Base-by-base conservation (phyloP, 768 basidiomycete genomes). In the Agrocybe praecox region DNA sequence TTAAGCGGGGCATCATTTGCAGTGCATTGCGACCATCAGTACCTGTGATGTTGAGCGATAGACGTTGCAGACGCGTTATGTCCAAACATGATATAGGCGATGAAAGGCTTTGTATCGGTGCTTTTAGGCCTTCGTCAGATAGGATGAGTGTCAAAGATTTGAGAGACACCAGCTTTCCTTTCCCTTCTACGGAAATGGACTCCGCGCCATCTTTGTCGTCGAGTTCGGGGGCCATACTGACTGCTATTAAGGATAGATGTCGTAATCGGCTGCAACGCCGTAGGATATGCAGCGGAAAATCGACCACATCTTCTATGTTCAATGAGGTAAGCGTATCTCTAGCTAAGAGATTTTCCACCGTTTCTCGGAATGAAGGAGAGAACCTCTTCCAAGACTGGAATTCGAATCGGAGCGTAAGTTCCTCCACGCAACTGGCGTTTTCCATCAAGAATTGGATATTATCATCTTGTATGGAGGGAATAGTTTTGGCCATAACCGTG, bases 331-430 rank as follows among this genome's bases (percentile, higher is more conserved):
- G 18, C 23, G 56, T 42, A 10, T 46, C 49, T 46, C 60, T 44
- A 36, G 45, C 40, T 9, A 62, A 8, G 3, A 55, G n/a, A 1
- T 55, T 34, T 23, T 55, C 7, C 21, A 62, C 29, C 23, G 26
- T 18, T 6, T 21, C 19, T 33, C 43, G 60, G 18, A 62, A 62
- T 4, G 53, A 22, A 2, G 50, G 32, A 8, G 60, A 62, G 34
- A 62, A 58, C 7, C 44, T 42, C 21, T 29, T 17, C 60, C 60
- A 62, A 17, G 49, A 33, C 34, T 62, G 60, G 29, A 47, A 58
- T 49, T 62, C 60, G 45, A 62, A 62, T 44, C 60, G 56, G 10
- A 62, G 56, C 14, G 53, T 58, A 22, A 62, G 50, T 33, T 14
- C 26, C 10, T 62, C 49, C 8, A 49, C 53, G 29, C 58, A 51